Base-by-base conservation (phyloP, 192 early-diverging fungal genomes). In the Mortierella antarctica region DNA sequence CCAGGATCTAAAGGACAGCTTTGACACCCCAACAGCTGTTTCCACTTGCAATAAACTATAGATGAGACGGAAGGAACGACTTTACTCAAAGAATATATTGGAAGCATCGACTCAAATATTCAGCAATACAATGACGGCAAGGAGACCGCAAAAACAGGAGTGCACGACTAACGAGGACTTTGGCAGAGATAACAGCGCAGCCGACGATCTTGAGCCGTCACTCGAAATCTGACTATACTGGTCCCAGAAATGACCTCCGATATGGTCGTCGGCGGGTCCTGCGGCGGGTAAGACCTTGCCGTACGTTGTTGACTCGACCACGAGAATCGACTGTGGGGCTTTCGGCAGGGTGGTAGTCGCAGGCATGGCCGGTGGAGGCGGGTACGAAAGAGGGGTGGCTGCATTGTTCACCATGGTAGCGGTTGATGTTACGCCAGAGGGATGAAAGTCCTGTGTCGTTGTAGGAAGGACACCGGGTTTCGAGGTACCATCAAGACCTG, bases 261-360 rank as follows among this genome's bases (percentile, higher is more conserved):
- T 71, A 21, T 62, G 57, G 39, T 71, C 76, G 41, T 79, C 58
- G 13, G 21, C 44, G 1, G 76, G 69, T 42, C 64, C 68, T 31
- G 68, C 76, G 2, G 76, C 76, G 6, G 76, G 76, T n/a, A 79
- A 39, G 41, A 67, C 63, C 45, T 79, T 79, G 12, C 69, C 76
- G 45, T 56, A 79, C 0, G 62, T 55, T 7, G 64, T 67, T 7
- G 63, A 71, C 48, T 79, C 69, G 23, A 79, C 18, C 4, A 71
- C 64, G 6, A 79, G 31, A 42, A 79, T 51, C 4, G 76, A 79
- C 50, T 79, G 76, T 2, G 69, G 56, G 2, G 76, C 69, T 18
- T 79, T 79, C 0, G 76, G 64, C 15, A 79, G 18, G 0, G 31
- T 50, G 15, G 58, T 71, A n/a, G 63, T 45, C 7, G 51, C 47